phyloP scores from a whole-genome alignment of 176 grass and related monocot genomes.

The Aegilops speltoides region DNA sequence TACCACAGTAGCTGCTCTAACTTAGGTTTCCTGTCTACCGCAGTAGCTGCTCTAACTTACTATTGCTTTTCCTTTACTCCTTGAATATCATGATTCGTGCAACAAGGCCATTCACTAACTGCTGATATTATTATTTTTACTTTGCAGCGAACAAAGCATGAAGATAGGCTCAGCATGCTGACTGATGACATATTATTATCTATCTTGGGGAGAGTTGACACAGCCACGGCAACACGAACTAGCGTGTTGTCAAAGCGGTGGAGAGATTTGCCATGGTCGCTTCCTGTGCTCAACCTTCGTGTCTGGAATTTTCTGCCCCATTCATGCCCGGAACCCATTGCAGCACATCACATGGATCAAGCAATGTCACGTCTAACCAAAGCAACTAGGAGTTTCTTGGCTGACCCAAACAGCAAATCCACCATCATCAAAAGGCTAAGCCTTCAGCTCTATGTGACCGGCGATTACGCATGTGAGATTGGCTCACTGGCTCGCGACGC shows the following conservation, averaged over 20 bases:
- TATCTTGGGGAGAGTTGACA: slow-evolving; percentile 6
- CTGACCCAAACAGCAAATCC: not conserved
- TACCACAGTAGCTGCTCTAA: no score
- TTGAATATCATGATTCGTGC: not conserved
- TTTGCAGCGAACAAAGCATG: not conserved
- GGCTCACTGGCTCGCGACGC: not conserved
- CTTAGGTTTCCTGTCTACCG: not conserved
- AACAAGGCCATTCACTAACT: slow-evolving; percentile 3
- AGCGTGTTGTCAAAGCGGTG: slow-evolving; percentile 12
- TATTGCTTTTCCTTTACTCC: not conserved
- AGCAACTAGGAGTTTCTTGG: slow-evolving; percentile 22
- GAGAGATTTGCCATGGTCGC: slow-evolving; percentile 10
- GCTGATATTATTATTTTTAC: not conserved
- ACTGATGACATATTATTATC: slow-evolving; percentile 1
- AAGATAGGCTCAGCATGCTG: not conserved
- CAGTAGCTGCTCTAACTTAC: not conserved
- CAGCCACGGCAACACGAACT: not conserved
- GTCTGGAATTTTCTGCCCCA: not conserved
- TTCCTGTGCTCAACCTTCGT: slow-evolving; percentile 8
- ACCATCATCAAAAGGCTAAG: not conserved
- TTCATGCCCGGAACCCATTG: not conserved
- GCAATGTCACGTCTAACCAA: slow-evolving; percentile 16
- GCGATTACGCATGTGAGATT: not conserved
- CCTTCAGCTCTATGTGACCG: not conserved
- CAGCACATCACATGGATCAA: not conserved